A percentile compares a stretch with the other conserved stretches of the same genome.
phyloP scores from a whole-genome alignment of 305 asterid species.

The Fraxinus floribunda region DNA sequence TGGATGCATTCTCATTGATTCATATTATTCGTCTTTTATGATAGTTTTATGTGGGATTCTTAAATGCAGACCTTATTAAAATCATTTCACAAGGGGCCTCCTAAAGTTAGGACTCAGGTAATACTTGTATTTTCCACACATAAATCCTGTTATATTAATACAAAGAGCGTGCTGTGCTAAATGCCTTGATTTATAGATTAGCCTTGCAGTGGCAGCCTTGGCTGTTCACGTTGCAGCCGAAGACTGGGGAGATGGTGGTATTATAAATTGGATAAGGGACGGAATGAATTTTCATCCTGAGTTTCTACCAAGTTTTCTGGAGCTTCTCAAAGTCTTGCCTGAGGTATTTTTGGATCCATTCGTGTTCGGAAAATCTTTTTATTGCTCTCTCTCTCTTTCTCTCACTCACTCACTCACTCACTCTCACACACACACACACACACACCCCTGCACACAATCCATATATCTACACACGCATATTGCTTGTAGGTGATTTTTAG shows the following conservation, averaged over 20 bases:
- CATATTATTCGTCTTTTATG: conserved; percentile 16
- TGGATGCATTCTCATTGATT: conserved; percentile 6
- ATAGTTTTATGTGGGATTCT: conserved; percentile 22
- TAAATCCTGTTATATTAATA: conserved; percentile 21
- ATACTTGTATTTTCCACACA: conserved; percentile 19
- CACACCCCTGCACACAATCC: background rate
- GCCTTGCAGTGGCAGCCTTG: conserved; percentile 99
- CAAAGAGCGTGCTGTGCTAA: conserved; percentile 39
- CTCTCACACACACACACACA: background rate
- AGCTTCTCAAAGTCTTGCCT: conserved; percentile 92
- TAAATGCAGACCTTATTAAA: conserved; percentile 80
- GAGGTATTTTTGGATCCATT: conserved; percentile 56
- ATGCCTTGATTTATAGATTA: conserved; percentile 68
- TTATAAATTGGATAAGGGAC: conserved; percentile 79
- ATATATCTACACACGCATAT: background rate
- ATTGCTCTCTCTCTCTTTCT: background rate
- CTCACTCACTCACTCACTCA: background rate
- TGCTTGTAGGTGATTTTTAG: conserved; percentile 4
- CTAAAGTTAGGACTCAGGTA: conserved; percentile 98
- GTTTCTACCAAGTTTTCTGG: conserved; percentile 88
- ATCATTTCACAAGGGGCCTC: conserved; percentile 90
- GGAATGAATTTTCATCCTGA: conserved; percentile 93
- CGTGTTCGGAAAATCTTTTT: background rate
- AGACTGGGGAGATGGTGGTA: conserved; percentile 97
- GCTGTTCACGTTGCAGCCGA: conserved; percentile 93